Evolutionary conservation across 1,284 basidiomycete species (phyloP), one percentile per base, ranked within the genome.

Genomic region (Microstroma glucosiphilum): DNA sequence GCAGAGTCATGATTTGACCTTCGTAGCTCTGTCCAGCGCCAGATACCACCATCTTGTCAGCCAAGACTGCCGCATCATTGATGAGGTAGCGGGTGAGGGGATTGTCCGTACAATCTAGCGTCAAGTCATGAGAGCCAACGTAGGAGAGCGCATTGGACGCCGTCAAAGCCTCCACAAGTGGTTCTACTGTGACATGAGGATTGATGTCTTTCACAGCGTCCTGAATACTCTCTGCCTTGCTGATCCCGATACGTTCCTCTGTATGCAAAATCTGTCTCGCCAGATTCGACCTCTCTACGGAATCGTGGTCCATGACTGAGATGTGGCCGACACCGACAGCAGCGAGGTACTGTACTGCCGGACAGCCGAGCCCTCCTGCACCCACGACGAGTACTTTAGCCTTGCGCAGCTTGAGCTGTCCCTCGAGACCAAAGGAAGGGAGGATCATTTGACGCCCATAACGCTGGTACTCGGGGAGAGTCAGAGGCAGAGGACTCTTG

Each of bases 361-460:
- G 94, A 79, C 96, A 98, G 13, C 96, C 96, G 7, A 99, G 84
- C 2, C 94, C 96, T 0, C 96, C 96, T 1, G 93, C 94, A 19
- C 96, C 96, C 3, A 98, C 86, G 0, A 98, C 90, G 1, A 88
- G 86, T 0, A 96, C 87, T 1, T 87, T 87, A 0, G 92, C 86
- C 6, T 82, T 71, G 63, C 87, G 86, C 9, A 99, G 82, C 71
- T 86, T 89, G 21, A 92, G 80, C 80, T 99, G 96, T 1, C 65
- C 70, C 1, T 85, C 82, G 0, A 97, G 83, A 0, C 94, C 93
- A 75, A 96, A 89, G 25, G 87, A 88, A 62, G 91, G 87, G 60
- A 97, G 83, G 69, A 98, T 92, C 92, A 99, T 96, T 78, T 99
- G 96, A 53, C 96, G 84, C 25, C 93, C 92, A 85, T 97, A 98